Evolutionary conservation across 2,329 filamentous ascomycete species (phyloP), one percentile per base, ranked within the genome.

Genomic region (Diaporthe citri): DNA sequence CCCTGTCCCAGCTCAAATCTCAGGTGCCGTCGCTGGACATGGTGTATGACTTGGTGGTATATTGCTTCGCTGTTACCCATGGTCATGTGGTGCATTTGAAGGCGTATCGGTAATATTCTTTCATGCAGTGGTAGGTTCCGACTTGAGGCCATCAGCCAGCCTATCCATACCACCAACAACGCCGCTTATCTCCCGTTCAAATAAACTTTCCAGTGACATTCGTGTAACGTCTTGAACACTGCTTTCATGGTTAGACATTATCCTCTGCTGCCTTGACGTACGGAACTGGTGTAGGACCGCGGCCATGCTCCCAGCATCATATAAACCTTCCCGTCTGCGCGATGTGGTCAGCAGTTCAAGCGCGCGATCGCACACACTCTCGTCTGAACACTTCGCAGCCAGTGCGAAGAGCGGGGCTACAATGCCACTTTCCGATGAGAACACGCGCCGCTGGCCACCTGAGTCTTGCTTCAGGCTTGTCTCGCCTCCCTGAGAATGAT

Each of bases 151-250:
- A 17, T 59, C 15, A 36, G 31, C 56, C 39, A 25, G 34, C 6
- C 8, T 59, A 7, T 59, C 31, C 25, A 59, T 59, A 25, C 56
- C 34, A 15, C 56, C 56, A n/a, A n/a, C 34, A 3, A 25, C 8
- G 7, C 10, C 31, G 4, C 25, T 4, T 12, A 39, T n/a, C 20
- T 59, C 56, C 34, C 20, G n/a, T 22, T 22, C 25, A 12, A 64
- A 64, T 10, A 64, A 12, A 10, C 2, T 22, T 13, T 64, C 59
- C 17, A 64, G 39, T 2, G 59, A 46, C 5, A 46, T 41, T 28
- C 2, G 22, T 1, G 7, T 12, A 3, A 8, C 5, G 2, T 25
- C 34, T n/a, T 36, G 20, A 8, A 8, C 15, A 2, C 0, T 3
- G 3, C 2, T 5, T 39, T 25, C 9, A 39, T 15, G 3, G 17